Evolutionary conservation across 2,329 filamentous ascomycete species (phyloP).

Genomic region (Xylaria sp.): DNA sequence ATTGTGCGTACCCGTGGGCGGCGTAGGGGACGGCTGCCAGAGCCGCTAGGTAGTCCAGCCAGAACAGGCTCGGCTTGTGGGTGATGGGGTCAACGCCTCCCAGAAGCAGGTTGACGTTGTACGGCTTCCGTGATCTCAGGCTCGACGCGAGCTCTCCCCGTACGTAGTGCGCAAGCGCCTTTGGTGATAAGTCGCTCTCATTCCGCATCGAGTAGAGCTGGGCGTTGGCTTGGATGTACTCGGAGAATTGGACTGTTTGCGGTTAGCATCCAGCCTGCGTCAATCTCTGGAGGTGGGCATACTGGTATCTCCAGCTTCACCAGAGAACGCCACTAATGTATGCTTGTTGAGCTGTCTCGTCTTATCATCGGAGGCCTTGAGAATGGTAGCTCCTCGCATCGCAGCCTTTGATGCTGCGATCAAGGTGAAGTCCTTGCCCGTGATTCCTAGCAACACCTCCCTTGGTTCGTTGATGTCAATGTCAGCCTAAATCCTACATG

Average conservation of each 20-base stretch:
- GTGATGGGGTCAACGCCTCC: conserved; percentile 93
- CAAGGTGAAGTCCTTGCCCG: conserved; percentile 98
- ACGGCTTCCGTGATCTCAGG: conserved; percentile 88
- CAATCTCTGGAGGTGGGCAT: conserved; percentile 31
- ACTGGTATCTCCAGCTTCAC: conserved; percentile 96
- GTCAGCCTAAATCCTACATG: background rate
- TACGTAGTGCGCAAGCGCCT: conserved; percentile 89
- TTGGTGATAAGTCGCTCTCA: conserved; percentile 85
- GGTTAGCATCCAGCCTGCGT: conserved; percentile 16
- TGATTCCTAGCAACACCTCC: conserved; percentile 98
- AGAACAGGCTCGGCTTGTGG: conserved; percentile 89
- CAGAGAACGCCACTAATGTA: conserved; percentile 92
- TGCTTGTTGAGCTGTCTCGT: conserved; percentile 90
- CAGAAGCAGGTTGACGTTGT: conserved; percentile 94
- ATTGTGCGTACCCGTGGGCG: conserved; percentile 98
- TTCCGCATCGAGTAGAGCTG: conserved; percentile 99
- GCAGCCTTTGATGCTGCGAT: conserved; percentile 96
- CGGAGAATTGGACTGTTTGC: conserved; percentile 87
- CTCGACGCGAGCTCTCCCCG: conserved; percentile 90
- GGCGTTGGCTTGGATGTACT: conserved; percentile 98
- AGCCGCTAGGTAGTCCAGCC: conserved; percentile 95
- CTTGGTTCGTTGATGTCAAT: conserved; percentile 49
- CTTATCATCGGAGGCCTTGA: conserved; percentile 97
- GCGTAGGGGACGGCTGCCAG: conserved; percentile 89
- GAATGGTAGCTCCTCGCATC: conserved; percentile 94